Evolutionary conservation across 202 grass and related monocot species (phyloP), one percentile per base, ranked within the genome.

Genomic region (Dendrocalamus latiflorus): DNA sequence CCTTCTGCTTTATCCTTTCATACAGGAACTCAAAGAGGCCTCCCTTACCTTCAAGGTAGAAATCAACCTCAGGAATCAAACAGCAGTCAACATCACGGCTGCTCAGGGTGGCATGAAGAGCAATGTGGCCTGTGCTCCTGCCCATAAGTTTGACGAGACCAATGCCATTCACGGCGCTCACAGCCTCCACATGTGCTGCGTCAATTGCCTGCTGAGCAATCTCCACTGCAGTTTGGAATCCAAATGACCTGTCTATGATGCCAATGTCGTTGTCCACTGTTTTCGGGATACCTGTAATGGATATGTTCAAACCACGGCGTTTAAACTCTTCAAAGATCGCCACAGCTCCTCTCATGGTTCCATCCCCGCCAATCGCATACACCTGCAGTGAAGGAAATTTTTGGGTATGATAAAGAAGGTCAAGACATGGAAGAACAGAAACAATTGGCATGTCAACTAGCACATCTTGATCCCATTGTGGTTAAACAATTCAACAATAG

Each of bases 131-230:
- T 12, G 95, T 91, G 82, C 92, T 98, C 51, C 95, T 89, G 25
- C 95, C 95, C 95, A 98, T 98, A 11, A 98, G 92, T 70, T 98
- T 95, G 82, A 98, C 95, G 21, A 98, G 89, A 6, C 92, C 95
- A 7, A 95, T 58, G 33, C 92, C 95, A 55, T 95, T 98, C 48
- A 98, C 93, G 0, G 95, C 92, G 0, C 95, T 95, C 81, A 91
- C 87, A 8, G 95, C 92, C 74, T 98, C 95, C 20, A 94, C 91
- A 78, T 91, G 92, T 60, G 95, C 92, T 5, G 92, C 92, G 6
- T 72, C 65, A 44, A 98, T 95, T 12, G 95, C 92, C 69, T 98
- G 86, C 77, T 95, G 95, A 36, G 95, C 89, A 25, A 98, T 88
- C 72, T 95, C 90, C 58, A 98, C 90, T 1, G 92, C 92, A 5